phyloP scores from a whole-genome alignment of 139 green algal genomes.

The Chlorella sp. region DNA sequence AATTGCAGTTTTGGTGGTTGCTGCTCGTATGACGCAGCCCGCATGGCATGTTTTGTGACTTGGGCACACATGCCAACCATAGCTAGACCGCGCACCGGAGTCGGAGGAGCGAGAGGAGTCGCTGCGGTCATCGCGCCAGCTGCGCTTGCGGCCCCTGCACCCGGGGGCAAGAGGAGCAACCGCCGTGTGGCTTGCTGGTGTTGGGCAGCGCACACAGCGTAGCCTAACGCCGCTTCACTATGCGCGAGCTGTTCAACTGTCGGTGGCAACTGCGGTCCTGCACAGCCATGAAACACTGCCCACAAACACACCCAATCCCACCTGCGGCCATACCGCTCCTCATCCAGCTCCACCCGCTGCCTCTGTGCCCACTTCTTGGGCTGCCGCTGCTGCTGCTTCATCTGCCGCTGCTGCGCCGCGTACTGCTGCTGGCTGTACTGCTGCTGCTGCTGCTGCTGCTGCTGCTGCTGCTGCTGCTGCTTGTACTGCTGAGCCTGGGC shows the following conservation, averaged over 20 bases:
- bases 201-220: too few relatives aligned
- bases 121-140: conserved; percentile 5
- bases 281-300: neutral
- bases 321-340: neutral
- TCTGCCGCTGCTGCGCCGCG: neutral
- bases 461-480: conserved; percentile 10
- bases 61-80: too few relatives aligned
- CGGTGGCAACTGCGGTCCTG: too few relatives aligned
- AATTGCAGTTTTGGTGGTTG: too few relatives aligned
- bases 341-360: neutral
- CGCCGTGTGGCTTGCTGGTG: too few relatives aligned
- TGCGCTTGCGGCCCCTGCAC: neutral
- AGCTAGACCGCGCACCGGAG: neutral
- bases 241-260: too few relatives aligned
- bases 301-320: neutral
- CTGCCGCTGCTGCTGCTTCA: neutral
- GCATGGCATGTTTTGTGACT: too few relatives aligned
- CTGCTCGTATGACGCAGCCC: too few relatives aligned
- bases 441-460: too few relatives aligned
- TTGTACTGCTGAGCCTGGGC: neutral
- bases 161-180: too few relatives aligned
- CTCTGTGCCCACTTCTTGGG: neutral
- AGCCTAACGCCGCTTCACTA: too few relatives aligned
- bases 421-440: conserved; percentile 4
- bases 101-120: conserved; percentile 1